phyloP scores from a whole-genome alignment of 352 stramenopile genomes.

The Achlya hypogyna region DNA sequence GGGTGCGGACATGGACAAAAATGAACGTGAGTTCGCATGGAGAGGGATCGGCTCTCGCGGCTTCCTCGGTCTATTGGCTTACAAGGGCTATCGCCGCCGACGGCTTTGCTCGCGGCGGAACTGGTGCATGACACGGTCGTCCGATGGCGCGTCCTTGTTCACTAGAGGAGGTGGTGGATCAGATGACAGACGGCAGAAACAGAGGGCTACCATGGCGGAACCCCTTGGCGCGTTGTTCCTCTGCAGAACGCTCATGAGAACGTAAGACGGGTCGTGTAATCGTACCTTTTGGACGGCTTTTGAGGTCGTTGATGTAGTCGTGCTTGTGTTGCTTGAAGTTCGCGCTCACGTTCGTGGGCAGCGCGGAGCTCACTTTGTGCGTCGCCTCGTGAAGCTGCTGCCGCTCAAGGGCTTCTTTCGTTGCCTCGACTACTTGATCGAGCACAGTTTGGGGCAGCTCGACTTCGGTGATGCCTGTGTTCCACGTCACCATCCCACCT shows the following conservation, averaged over 20 bases:
- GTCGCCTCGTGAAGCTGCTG: slow-evolving; percentile 2
- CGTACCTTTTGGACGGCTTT: slow-evolving; percentile 53
- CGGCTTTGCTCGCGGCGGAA: neutral
- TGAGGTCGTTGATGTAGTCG: slow-evolving; percentile 59
- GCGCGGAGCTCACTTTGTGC: slow-evolving; percentile 29
- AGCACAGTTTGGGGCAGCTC: slow-evolving; percentile 49
- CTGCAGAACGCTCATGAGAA: slow-evolving; percentile 25
- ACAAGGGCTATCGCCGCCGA: neutral
- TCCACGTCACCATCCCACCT: slow-evolving; percentile 64
- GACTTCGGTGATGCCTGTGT: slow-evolving; percentile 70
- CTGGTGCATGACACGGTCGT: neutral
- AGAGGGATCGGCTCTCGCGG: no score
- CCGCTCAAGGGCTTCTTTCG: slow-evolving; percentile 36
- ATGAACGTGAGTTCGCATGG: no score
- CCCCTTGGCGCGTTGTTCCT: slow-evolving; percentile 57
- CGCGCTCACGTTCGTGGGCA: slow-evolving; percentile 65
- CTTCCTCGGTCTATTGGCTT: no score
- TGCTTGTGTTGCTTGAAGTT: slow-evolving; percentile 68
- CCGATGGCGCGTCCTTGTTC: neutral
- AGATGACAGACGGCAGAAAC: neutral
- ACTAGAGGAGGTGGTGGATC: neutral
- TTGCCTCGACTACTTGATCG: slow-evolving; percentile 43
- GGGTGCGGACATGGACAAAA: no score
- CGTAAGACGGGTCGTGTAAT: slow-evolving; percentile 4
- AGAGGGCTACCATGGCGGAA: slow-evolving; percentile 40